Evolutionary conservation across 768 basidiomycete genomes (phyloP).

Genomic region (Boletus edulis): DNA sequence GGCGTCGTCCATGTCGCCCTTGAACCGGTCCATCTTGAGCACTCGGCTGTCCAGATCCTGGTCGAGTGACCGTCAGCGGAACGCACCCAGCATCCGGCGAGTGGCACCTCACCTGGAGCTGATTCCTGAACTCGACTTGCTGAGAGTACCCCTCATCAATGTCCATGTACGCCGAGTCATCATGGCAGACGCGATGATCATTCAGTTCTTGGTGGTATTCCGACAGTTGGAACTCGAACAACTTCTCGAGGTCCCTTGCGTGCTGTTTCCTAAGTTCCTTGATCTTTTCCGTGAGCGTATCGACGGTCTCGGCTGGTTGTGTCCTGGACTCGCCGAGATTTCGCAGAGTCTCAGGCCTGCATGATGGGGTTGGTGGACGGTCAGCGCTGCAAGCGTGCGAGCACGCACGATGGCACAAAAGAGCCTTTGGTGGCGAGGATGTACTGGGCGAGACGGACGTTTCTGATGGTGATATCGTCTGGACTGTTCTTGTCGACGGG

Average conservation of each 20-base stretch:
- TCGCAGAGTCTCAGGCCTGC: constrained; percentile 21
- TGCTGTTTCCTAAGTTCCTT: constrained; percentile 30
- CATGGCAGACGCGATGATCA: constrained; percentile 25
- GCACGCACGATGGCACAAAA: constrained; percentile 40
- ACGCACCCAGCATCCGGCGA: background rate
- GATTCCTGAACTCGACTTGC: constrained; percentile 27
- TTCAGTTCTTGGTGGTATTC: constrained; percentile 34
- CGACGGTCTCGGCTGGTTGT: constrained; percentile 23
- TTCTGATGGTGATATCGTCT: constrained; percentile 27
- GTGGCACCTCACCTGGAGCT: constrained; percentile 16
- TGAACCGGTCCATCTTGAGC: constrained; percentile 18
- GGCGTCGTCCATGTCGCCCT: constrained; percentile 27
- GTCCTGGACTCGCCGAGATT: constrained; percentile 18
- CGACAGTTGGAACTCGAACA: constrained; percentile 29
- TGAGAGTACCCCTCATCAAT: constrained; percentile 24
- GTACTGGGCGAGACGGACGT: constrained; percentile 38
- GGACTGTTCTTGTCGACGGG: constrained; percentile 15
- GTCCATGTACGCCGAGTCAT: constrained; percentile 28
- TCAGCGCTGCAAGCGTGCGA: background rate
- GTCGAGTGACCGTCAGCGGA: background rate
- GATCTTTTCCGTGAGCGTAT: constrained; percentile 28
- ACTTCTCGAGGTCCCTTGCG: constrained; percentile 27
- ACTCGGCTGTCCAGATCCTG: constrained; percentile 22
- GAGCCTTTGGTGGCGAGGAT: constrained; percentile 39
- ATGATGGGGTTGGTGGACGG: background rate